Evolutionary conservation across 768 basidiomycete genomes (phyloP).

Genomic region (Cubamyces lactineus): DNA sequence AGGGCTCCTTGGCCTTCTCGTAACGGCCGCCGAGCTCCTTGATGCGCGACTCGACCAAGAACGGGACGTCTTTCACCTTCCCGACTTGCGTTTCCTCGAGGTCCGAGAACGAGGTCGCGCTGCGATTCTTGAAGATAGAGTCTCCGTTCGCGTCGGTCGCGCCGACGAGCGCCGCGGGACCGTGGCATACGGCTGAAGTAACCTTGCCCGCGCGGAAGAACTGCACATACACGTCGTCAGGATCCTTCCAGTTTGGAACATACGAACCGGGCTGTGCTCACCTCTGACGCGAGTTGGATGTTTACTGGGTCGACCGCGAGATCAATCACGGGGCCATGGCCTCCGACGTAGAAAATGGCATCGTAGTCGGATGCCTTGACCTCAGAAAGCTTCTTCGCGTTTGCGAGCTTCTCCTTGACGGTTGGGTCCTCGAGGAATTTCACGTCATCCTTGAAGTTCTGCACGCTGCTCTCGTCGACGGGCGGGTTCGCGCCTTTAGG

Average conservation of each 20-base stretch:
- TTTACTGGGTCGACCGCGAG: constrained; percentile 60
- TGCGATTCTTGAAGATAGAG: constrained; percentile 64
- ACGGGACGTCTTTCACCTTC: constrained; percentile 58
- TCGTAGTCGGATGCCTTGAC: constrained; percentile 65
- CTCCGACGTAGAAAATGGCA: constrained; percentile 79
- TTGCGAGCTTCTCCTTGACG: constrained; percentile 53
- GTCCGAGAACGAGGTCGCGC: constrained; percentile 72
- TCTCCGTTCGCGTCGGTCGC: constrained; percentile 57
- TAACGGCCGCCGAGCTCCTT: constrained; percentile 64
- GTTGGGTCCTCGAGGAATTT: constrained; percentile 62
- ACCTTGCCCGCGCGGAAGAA: constrained; percentile 72
- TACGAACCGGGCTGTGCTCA: constrained; percentile 26
- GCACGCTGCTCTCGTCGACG: constrained; percentile 57
- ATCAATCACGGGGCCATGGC: constrained; percentile 79
- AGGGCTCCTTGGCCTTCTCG: constrained; percentile 58
- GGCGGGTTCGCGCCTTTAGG: constrained; percentile 67
- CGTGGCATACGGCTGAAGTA: constrained; percentile 79
- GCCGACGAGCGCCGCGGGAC: constrained; percentile 69
- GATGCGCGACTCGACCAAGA: constrained; percentile 71
- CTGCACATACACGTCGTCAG: constrained; percentile 36
- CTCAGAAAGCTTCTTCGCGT: constrained; percentile 62
- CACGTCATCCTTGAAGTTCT: constrained; percentile 57
- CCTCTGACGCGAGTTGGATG: constrained; percentile 58
- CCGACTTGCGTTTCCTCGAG: constrained; percentile 58
- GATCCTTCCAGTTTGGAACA: no score